Conservation (phyloP, 148 eudicot genomes). For the Chenopodium formosanum region DNA sequence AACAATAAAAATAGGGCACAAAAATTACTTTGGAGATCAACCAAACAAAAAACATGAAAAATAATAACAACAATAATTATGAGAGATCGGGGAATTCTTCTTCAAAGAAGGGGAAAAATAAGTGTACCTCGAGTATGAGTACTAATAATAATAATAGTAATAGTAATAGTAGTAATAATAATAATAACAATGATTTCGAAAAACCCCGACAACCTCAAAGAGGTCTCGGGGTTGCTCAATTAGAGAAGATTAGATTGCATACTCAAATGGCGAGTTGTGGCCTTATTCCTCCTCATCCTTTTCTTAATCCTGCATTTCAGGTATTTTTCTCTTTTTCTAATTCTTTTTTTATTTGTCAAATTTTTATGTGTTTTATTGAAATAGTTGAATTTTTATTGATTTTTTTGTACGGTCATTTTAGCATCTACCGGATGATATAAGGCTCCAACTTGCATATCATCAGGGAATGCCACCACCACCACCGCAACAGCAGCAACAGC, state of each 20-base stretch:
- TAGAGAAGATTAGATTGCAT: conserved; percentile 69
- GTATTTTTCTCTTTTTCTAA: background rate
- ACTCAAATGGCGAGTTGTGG: conserved; percentile 44
- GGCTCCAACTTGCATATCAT: conserved; percentile 14
- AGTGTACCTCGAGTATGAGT: background rate
- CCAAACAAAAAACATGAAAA: background rate
- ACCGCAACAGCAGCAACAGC: background rate
- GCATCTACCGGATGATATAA: conserved; percentile 23
- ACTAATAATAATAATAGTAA: background rate
- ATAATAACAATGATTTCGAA: conserved; percentile 23
- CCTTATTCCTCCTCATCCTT: conserved; percentile 2
- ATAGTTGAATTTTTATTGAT: background rate
- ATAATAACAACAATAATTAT: conserved; percentile 1
- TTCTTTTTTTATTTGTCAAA: background rate
- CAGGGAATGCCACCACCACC: background rate
- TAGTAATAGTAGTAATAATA: background rate
- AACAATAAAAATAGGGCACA: background rate
- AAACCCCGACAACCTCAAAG: conserved; percentile 79
- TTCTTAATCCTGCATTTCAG: conserved; percentile 15
- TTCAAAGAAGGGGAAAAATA: conserved; percentile 18
- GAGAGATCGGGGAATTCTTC: conserved; percentile 16
- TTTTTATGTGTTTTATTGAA: background rate
- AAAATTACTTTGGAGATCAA: background rate
- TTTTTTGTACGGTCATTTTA: background rate
- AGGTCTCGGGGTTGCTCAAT: conserved; percentile 83